Conservation (phyloP, 2,329 filamentous ascomycete species). For the Grosmannia huntii region DNA sequence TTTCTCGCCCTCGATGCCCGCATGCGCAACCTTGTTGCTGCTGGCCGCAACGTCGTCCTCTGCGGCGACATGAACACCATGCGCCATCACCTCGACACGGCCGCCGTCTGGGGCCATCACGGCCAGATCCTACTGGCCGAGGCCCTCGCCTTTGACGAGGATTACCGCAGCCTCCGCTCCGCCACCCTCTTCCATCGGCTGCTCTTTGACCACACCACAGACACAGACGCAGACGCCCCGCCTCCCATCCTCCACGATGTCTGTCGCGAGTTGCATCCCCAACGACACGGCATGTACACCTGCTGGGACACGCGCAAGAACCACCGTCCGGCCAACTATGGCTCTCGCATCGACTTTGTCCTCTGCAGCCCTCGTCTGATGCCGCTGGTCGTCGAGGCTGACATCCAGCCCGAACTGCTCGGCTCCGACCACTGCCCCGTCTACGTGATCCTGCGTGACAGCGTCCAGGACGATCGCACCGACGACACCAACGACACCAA, state of each 20-base stretch:
- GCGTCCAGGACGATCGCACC: conserved; percentile 29
- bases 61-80: conserved; percentile 82
- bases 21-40: conserved; percentile 66
- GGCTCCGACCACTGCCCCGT: conserved; percentile 96
- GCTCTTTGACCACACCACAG: conserved; percentile 49
- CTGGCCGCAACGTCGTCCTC: conserved; percentile 75
- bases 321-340: conserved; percentile 88
- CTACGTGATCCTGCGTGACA: conserved; percentile 59
- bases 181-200: conserved; percentile 76
- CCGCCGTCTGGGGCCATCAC: conserved; percentile 36
- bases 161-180: conserved; percentile 60
- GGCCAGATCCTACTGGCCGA: conserved; percentile 58
- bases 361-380: conserved; percentile 70
- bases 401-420: conserved; percentile 89
- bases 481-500: too few relatives aligned
- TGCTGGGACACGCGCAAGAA: conserved; percentile 96
- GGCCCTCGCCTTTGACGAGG: conserved; percentile 46
- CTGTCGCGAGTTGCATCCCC: conserved; percentile 67
- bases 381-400: conserved; percentile 52
- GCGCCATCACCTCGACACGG: conserved; percentile 58
- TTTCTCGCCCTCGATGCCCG: conserved; percentile 68
- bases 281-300: conserved; percentile 83
- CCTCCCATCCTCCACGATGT: conserved; percentile 67
- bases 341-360: conserved; percentile 86
- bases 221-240: conserved; percentile 24